Conservation (phyloP, 768 basidiomycete species). For the Agaricus subrufescens region DNA sequence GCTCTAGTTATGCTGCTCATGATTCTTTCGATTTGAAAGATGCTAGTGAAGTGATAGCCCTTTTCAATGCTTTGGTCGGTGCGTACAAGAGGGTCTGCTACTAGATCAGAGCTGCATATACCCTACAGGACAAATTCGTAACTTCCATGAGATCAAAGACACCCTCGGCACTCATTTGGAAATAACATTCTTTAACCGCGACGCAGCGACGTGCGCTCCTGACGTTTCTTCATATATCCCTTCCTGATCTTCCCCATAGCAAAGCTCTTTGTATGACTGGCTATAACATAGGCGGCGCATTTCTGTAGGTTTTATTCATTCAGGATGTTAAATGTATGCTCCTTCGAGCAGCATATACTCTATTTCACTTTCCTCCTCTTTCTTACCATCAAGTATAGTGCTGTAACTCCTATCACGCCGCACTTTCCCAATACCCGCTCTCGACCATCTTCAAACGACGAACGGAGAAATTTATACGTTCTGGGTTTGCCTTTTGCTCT, state of each 20-base stretch:
- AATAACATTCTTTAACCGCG: conserved; percentile 48
- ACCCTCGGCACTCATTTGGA: conserved; percentile 37
- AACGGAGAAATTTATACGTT: conserved; percentile 81
- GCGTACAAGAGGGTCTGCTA: conserved; percentile 1
- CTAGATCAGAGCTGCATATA: background rate
- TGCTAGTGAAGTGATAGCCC: conserved; percentile 43
- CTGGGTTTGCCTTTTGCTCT: conserved; percentile 80
- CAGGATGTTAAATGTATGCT: background rate
- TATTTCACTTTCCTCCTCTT: conserved; percentile 10
- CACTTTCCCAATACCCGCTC: conserved; percentile 17
- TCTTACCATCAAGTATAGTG: conserved; percentile 25
- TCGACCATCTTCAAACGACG: conserved; percentile 28
- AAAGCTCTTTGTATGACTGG: conserved; percentile 68
- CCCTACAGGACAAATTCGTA: conserved; percentile 45
- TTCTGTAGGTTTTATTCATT: conserved; percentile 40
- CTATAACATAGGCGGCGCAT: conserved; percentile 48
- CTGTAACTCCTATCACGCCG: conserved; percentile 29
- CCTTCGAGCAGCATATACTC: conserved; percentile 2
- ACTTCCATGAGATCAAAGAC: conserved; percentile 37
- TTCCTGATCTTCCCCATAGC: conserved; percentile 26
- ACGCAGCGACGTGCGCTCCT: conserved; percentile 46
- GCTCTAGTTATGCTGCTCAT: background rate
- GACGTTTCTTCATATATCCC: background rate
- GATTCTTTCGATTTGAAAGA: conserved; percentile 11
- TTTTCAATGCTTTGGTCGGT: conserved; percentile 60